Evolutionary conservation across 345 rosid genomes (phyloP), one percentile per base, ranked within the genome.

Genomic region (Litchi chinensis): DNA sequence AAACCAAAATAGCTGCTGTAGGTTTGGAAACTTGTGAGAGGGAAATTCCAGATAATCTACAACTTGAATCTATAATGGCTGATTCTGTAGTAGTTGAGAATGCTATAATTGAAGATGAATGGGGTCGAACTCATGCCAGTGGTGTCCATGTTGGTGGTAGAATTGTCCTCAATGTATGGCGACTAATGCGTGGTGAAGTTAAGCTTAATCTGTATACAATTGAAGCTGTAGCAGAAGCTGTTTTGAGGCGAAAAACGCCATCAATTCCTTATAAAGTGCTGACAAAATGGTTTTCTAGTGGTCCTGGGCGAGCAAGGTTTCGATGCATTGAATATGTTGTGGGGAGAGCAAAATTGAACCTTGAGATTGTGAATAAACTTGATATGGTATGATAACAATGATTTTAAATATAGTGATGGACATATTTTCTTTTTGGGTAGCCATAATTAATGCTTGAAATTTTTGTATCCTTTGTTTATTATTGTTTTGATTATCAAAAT

Each of bases 61-160:
- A 62, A 40, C 82, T 77, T 80, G 86, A 89, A 75, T 80, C 90
- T 46, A 77, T 85, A 77, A 69, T 74, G 78, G 78, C 80, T 63
- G 93, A 83, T 71, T 81, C 88, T 84, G 81, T 60, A 83, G 76
- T 80, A 32, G 73, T 70, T 24, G 91, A 84, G 65, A 92, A 86
- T 87, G 87, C 90, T 77, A 76, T 93, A 65, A 86, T 92, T 79
- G 94, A 92, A 82, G 97, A 95, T 77, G 98, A 95, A 80, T 93
- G 97, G 98, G 98, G 98, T 37, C 89, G 98, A 76, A 95, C 98
- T 77, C 98, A 95, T 89, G 95, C 97, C 56, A 93, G 98, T 71
- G 98, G 99, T 82, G 87, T 95, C 81, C 99, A 93, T 83, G 99
- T 95, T 81, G 96, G 92, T 68, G 99, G 99, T 74, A 90, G 99